Conservation (phyloP, 108 stramenopile species). For the Fistulifera solaris region DNA sequence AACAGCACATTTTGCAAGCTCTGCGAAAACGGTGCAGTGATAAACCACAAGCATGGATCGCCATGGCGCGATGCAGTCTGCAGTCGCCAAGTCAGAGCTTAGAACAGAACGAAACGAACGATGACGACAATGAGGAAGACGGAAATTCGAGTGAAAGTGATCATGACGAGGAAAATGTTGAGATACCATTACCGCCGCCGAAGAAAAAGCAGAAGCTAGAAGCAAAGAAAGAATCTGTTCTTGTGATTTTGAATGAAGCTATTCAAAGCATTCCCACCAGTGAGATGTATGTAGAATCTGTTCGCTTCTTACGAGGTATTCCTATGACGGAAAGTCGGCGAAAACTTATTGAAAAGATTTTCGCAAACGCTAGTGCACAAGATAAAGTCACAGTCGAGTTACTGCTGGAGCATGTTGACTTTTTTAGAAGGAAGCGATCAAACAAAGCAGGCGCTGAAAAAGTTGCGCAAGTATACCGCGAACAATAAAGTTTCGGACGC, state of each 20-base stretch:
- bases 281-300: conserved; percentile 63
- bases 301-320: conserved; percentile 17
- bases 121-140: conserved; percentile 6
- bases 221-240: conserved; percentile 22
- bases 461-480: background rate
- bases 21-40: conserved; percentile 45
- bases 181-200: conserved; percentile 7
- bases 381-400: conserved; percentile 10
- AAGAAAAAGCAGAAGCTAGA: conserved; percentile 22
- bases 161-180: background rate
- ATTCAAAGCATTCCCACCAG: conserved; percentile 35
- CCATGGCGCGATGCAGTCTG: conserved; percentile 31
- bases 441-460: background rate
- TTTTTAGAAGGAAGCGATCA: conserved; percentile 12
- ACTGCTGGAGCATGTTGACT: background rate
- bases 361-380: conserved; percentile 6
- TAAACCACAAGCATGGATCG: conserved; percentile 77
- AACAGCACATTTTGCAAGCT: conserved; percentile 37
- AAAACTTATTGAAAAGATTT: conserved; percentile 3
- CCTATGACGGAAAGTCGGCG: conserved; percentile 13
- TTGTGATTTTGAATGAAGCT: conserved; percentile 44
- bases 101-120: conserved; percentile 14
- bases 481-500: background rate
- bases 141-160: no score
- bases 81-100: background rate